A percentile compares a stretch with the other conserved stretches of the same genome.
These are phyloP conservation scores for Astrephomene gubernaculifera DNA, from an alignment of 139 green algal genomes.

Conservation along the genomic window DNA sequence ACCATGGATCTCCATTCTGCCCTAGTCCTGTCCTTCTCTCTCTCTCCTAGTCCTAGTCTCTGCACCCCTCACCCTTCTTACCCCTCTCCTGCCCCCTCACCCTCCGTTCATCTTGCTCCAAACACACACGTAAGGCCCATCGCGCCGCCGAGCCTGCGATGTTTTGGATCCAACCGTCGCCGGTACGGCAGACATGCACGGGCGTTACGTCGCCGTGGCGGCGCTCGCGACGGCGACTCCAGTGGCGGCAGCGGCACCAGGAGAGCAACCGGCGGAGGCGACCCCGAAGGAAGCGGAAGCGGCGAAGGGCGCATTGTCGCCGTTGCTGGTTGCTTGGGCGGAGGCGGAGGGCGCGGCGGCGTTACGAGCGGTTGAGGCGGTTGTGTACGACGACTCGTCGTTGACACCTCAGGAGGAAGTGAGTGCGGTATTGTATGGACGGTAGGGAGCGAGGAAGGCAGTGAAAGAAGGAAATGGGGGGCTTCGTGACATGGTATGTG, in stretches of 20 bases:
- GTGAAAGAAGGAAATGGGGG: too few species aligned
- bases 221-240: not conserved
- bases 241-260: too few species aligned
- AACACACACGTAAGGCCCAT: not conserved
- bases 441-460: too few species aligned
- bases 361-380: slow-evolving; percentile 29
- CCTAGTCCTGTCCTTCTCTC: too few species aligned
- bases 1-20: too few species aligned
- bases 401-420: slow-evolving; percentile 29
- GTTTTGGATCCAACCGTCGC: not conserved
- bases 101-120: too few species aligned
- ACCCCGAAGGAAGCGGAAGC: not conserved
- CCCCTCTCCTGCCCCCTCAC: too few species aligned
- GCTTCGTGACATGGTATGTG: too few species aligned
- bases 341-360: slow-evolving; percentile 29
- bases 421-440: too few species aligned
- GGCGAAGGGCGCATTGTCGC: not conserved
- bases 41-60: too few species aligned
- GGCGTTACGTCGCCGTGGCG: slow-evolving; percentile 10
- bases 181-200: slow-evolving; percentile 34
- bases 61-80: too few species aligned
- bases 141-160: not conserved
- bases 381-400: slow-evolving; percentile 23
- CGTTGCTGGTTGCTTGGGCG: slow-evolving; percentile 19
- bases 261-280: not conserved